Percentiles rank a stretch among this genome's conserved stretches.
Conservation (phyloP, 371 early-diverging fungal species). For the Mucor racemosus region DNA sequence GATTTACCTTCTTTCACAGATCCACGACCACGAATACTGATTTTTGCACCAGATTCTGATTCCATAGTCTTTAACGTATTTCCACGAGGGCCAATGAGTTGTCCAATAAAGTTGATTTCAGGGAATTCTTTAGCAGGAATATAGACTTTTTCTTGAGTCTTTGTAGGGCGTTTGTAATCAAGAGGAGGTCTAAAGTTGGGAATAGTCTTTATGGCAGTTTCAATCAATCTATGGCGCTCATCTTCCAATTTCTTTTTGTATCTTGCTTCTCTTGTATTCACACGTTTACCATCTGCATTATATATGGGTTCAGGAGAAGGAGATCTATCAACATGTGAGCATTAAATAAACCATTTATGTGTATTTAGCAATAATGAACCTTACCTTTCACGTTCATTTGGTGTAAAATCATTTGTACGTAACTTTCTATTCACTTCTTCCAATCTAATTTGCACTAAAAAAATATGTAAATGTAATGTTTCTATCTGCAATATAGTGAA, state of each 20-base stretch:
- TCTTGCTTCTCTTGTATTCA: conserved; percentile 92
- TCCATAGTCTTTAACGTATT: conserved; percentile 96
- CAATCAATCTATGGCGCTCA: conserved; percentile 89
- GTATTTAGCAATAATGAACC: background rate
- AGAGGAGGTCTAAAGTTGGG: conserved; percentile 88
- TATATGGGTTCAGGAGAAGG: conserved; percentile 94
- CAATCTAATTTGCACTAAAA: conserved; percentile 78
- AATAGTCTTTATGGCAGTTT: conserved; percentile 75
- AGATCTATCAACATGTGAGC: conserved; percentile 61
- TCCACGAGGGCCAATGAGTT: conserved; percentile 96
- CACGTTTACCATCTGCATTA: conserved; percentile 90
- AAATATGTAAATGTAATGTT: background rate
- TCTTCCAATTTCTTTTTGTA: conserved; percentile 93
- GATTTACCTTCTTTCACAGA: conserved; percentile 97
- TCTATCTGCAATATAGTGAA: background rate
- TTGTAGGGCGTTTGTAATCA: conserved; percentile 88
- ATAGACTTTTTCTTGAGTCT: conserved; percentile 89
- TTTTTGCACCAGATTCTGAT: conserved; percentile 90
- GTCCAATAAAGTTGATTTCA: conserved; percentile 97
- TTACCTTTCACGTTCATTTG: conserved; percentile 74
- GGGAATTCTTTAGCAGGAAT: conserved; percentile 95
- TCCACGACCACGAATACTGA: conserved; percentile 96
- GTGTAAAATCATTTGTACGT: conserved; percentile 81
- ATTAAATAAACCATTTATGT: background rate
- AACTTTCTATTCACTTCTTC: conserved; percentile 90